phyloP scores from a whole-genome alignment of 2,329 filamentous ascomycete genomes.

The Claviceps spartinae region DNA sequence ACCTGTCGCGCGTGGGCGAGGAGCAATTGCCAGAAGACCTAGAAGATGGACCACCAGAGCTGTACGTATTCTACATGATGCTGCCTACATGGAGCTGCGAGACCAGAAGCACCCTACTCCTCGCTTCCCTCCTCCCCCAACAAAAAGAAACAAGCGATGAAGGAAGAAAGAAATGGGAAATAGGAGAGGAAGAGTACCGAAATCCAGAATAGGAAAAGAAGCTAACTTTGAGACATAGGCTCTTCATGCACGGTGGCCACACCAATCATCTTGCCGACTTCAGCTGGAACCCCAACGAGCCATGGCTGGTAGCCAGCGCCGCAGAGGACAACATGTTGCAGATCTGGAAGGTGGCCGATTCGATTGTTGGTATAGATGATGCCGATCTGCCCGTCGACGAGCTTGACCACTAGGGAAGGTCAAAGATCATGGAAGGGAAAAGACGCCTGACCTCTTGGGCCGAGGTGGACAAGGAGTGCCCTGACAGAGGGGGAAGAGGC shows the following conservation, averaged over 20 bases:
- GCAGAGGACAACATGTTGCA: conserved; percentile 96
- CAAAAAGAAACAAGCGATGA: neutral
- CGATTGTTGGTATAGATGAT: conserved; percentile 66
- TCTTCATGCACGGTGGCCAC: conserved; percentile 98
- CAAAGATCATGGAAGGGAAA: conserved; percentile 16
- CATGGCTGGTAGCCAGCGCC: conserved; percentile 90
- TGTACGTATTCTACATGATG: conserved; percentile 45
- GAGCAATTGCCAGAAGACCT: conserved; percentile 91
- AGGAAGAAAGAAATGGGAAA: neutral
- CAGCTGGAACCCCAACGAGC: conserved; percentile 93
- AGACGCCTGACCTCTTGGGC: conserved; percentile 18
- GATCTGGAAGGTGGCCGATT: conserved; percentile 78
- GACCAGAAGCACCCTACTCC: too few species aligned
- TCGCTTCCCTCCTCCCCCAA: too few species aligned
- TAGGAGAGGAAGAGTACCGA: too few species aligned
- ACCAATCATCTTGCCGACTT: conserved; percentile 96
- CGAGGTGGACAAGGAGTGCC: conserved; percentile 11
- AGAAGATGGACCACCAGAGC: conserved; percentile 86
- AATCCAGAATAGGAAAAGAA: neutral
- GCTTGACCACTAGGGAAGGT: conserved; percentile 46
- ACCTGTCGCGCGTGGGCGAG: conserved; percentile 78
- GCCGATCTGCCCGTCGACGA: conserved; percentile 65
- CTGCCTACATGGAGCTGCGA: too few species aligned
- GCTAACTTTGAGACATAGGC: conserved; percentile 1
- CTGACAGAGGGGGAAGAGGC: neutral